Evolutionary conservation across 2,329 filamentous ascomycete genomes (phyloP).

Genomic region (Dothiorella sarmentorum): DNA sequence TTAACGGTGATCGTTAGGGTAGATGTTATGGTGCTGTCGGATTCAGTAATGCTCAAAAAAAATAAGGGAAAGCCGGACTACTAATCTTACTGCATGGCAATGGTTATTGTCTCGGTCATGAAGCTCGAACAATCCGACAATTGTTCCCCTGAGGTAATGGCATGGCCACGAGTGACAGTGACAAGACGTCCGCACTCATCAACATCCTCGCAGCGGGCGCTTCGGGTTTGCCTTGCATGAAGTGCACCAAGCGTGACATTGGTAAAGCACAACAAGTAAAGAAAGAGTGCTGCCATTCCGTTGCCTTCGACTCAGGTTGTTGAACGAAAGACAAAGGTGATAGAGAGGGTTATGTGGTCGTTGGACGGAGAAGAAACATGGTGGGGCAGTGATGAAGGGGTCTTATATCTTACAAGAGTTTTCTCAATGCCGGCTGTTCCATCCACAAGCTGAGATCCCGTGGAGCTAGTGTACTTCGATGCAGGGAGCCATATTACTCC

Average conservation of each 20-base stretch:
- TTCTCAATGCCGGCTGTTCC: too few relatives aligned
- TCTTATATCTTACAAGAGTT: too few relatives aligned
- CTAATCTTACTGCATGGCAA: background rate
- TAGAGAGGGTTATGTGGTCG: background rate
- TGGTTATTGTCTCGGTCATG: conserved; percentile 10
- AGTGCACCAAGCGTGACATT: background rate
- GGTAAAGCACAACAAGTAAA: background rate
- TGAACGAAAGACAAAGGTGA: background rate
- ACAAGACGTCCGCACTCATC: background rate
- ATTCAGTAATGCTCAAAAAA: background rate
- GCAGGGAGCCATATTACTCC: background rate
- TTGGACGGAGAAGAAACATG: background rate
- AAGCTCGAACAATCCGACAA: conserved; percentile 8
- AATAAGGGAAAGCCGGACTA: too few relatives aligned
- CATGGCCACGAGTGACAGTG: background rate
- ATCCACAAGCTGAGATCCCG: too few relatives aligned
- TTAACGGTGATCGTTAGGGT: background rate
- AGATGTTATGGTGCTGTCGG: background rate
- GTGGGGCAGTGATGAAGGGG: too few relatives aligned
- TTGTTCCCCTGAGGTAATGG: background rate
- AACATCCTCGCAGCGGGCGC: background rate
- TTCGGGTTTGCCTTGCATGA: background rate
- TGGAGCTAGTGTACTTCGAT: background rate
- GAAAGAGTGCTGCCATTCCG: background rate
- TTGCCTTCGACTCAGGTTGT: too few relatives aligned